Percentiles rank a stretch among this genome's conserved stretches.
Evolutionary conservation across 1,284 basidiomycete species (phyloP).

Genomic region (Ceratorhiza oryzae-sativae): DNA sequence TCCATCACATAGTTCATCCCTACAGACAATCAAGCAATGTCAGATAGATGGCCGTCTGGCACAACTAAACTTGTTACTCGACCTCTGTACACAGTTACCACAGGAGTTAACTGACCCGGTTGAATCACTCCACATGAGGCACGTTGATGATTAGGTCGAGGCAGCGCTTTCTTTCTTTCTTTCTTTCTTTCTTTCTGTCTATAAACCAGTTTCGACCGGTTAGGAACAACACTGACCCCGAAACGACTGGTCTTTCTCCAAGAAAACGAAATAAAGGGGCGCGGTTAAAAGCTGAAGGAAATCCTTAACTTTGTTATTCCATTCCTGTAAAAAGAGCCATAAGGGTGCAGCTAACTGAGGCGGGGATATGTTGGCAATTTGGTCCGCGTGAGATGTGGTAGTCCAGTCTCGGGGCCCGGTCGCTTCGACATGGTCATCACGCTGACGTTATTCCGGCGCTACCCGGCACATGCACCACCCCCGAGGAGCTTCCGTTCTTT

Average conservation of each 20-base stretch:
- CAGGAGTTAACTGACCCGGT: background rate
- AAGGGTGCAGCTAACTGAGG: background rate
- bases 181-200: too few relatives aligned
- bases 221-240: too few relatives aligned
- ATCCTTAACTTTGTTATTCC: too few relatives aligned
- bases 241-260: too few relatives aligned
- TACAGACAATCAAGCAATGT: background rate
- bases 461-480: background rate
- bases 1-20: conserved; percentile 14
- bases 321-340: background rate
- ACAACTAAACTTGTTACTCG: background rate
- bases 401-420: background rate
- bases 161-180: too few relatives aligned
- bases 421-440: background rate
- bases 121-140: background rate
- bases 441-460: background rate
- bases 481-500: too few relatives aligned
- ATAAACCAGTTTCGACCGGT: too few relatives aligned
- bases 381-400: background rate
- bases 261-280: background rate
- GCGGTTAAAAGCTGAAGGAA: too few relatives aligned
- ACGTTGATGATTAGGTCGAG: too few relatives aligned
- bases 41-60: background rate
- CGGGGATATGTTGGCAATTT: too few relatives aligned
- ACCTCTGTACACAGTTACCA: background rate